Conservation (phyloP, 2,329 filamentous ascomycete genomes). For the Epichloe hybrida region DNA sequence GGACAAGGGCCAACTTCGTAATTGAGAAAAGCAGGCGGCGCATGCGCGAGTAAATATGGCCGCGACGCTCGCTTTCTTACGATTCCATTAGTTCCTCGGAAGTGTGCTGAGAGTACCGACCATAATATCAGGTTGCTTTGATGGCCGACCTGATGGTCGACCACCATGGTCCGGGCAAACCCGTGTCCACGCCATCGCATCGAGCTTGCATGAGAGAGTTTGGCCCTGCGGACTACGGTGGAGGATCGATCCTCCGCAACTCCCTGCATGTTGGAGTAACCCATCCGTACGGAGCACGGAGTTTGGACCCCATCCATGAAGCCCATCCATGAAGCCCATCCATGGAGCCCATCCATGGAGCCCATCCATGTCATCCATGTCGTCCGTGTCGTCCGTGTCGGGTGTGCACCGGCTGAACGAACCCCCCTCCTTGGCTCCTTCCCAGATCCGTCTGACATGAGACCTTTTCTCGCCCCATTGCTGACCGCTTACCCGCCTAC, state of each 20-base stretch:
- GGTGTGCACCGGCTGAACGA: not conserved
- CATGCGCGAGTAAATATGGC: not conserved
- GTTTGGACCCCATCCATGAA: no score
- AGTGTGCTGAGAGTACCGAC: not conserved
- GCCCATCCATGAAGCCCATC: not conserved
- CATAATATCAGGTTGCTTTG: not conserved
- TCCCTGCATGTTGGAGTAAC: not conserved
- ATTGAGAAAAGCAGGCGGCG: not conserved
- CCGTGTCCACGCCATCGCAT: not conserved
- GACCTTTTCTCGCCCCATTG: not conserved
- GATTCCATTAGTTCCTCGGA: not conserved
- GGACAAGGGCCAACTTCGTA: not conserved
- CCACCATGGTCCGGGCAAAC: not conserved
- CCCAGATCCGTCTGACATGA: not conserved
- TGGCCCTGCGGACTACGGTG: not conserved
- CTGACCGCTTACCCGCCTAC: not conserved
- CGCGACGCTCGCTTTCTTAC: not conserved
- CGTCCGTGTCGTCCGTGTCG: no score
- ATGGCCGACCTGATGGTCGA: not conserved
- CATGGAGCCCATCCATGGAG: not conserved
- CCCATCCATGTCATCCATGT: no score
- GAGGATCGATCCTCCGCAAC: not conserved
- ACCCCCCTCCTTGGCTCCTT: not conserved
- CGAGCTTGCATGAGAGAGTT: not conserved
- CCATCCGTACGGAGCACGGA: no score